Conservation (phyloP, 2,329 filamentous ascomycete genomes). For the Diaporthe helianthi region DNA sequence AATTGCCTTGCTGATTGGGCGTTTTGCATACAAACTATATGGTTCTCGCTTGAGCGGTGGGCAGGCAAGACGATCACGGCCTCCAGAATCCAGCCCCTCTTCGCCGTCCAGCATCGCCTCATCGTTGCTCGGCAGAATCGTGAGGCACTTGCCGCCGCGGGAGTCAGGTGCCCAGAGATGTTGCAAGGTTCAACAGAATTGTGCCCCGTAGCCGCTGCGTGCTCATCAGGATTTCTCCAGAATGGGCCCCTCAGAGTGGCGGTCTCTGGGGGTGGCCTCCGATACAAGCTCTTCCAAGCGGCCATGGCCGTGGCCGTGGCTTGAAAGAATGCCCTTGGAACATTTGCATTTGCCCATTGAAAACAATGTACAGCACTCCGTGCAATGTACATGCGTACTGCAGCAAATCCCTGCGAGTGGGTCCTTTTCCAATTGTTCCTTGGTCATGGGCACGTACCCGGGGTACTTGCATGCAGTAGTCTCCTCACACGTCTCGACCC, state of each 20-base stretch:
- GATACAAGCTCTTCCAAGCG: slow-evolving; percentile 15
- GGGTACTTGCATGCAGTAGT: slow-evolving; percentile 29
- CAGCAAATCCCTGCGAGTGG: slow-evolving; percentile 20
- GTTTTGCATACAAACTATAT: neutral
- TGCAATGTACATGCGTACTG: slow-evolving; percentile 8
- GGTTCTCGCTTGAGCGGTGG: slow-evolving; percentile 16
- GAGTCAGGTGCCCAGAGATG: slow-evolving; percentile 24
- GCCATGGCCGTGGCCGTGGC: slow-evolving; percentile 8
- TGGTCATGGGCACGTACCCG: slow-evolving; percentile 41
- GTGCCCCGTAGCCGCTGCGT: slow-evolving; percentile 27
- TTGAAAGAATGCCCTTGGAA: slow-evolving; percentile 13
- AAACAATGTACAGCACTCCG: slow-evolving; percentile 1
- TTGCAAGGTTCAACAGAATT: neutral
- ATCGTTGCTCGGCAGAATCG: slow-evolving; percentile 4
- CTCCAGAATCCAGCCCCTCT: slow-evolving; percentile 28
- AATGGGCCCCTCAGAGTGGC: slow-evolving; percentile 15
- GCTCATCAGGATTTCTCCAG: neutral
- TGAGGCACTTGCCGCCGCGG: slow-evolving; percentile 6
- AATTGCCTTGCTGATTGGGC: slow-evolving; percentile 30
- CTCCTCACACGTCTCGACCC: slow-evolving; percentile 34
- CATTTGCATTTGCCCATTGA: slow-evolving; percentile 21
- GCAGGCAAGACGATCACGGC: slow-evolving; percentile 27
- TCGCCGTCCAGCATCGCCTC: neutral
- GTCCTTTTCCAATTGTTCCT: neutral
- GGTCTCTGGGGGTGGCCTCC: slow-evolving; percentile 9